A percentile compares a stretch with the other conserved stretches of the same genome.
Conservation (phyloP, 257 asterid genomes). For the Catharanthus roseus region DNA sequence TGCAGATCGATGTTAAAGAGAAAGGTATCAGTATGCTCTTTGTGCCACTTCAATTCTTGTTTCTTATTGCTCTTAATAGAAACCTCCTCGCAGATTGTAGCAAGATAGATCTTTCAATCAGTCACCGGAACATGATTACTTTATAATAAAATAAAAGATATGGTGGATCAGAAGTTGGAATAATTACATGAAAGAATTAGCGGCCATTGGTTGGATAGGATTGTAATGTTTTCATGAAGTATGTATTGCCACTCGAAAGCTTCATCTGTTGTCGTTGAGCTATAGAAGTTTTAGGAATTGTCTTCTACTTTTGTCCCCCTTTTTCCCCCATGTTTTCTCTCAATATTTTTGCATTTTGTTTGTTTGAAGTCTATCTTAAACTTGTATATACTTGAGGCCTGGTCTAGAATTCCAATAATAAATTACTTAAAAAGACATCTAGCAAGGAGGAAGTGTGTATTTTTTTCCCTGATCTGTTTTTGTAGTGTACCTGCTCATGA, state of each 20-base stretch:
- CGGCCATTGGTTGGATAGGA: neutral
- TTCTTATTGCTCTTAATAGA: neutral
- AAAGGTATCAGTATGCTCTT: slow-evolving; percentile 49
- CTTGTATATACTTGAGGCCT: neutral
- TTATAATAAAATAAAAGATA: neutral
- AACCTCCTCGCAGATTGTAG: neutral
- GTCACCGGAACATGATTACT: neutral
- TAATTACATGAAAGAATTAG: neutral
- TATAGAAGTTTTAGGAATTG: neutral
- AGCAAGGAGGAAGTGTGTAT: neutral
- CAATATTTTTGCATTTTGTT: neutral
- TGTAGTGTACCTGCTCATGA: neutral
- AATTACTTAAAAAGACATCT: too few relatives aligned
- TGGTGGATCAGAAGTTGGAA: neutral
- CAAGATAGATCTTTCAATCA: slow-evolving; percentile 3
- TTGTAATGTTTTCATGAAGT: neutral
- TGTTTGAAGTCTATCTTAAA: neutral
- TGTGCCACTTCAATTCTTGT: slow-evolving; percentile 12
- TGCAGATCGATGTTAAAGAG: slow-evolving; percentile 75
- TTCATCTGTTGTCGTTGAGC: neutral
- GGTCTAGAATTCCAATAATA: too few relatives aligned
- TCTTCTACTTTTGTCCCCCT: neutral
- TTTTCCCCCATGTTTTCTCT: neutral
- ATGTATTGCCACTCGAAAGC: neutral
- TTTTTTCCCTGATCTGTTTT: neutral